Evolutionary conservation across 1,139 yeast genomes (phyloP), one percentile per base, ranked within the genome.

Genomic region (Pichia sp.): DNA sequence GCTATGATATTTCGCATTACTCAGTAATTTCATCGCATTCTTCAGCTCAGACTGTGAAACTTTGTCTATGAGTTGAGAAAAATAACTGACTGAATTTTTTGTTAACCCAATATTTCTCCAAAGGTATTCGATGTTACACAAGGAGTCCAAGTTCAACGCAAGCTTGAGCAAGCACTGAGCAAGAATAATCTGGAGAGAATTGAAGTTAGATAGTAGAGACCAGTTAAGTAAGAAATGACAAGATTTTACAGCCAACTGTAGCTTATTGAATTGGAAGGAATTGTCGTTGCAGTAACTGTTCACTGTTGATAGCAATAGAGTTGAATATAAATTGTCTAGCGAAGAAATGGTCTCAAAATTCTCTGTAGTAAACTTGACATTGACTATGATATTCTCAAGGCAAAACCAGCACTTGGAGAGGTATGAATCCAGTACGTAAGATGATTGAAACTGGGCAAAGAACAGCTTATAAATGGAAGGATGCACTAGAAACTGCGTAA

Each of bases 331-430:
- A n/a, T 61, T 62, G 51, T 68, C 71, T 19, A 66, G 56, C 5
- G 50, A 10, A 8, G 49, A 49, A 7, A 52, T 42, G 4, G 49
- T 46, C 1, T 54, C 36, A 2, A 47, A 26, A n/a, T 54, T 54
- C 16, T 61, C 61, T 10, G 56, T 43, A 8, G 52, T 50, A n/a
- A 67, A 58, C 26, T 61, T 60, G 11, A 64, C 57, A 53, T 67
- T 67, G 11, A 65, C 57, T 1, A 63, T 64, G 3, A 62, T 57
- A 42, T 67, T 65, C 36, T 65, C 66, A 45, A 68, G 48, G 47
- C 70, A 67, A 51, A 67, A 65, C 70, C 70, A 68, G 2, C 61
- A 53, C 49, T 67, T 59, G 13, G 61, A 58, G 1, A 67, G 59
- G 13, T 60, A 54, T 29, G 62, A 62, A 42, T 68, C 68, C 1